A percentile compares a stretch with the other conserved stretches of the same genome.
These are phyloP conservation scores for Emergomyces africanus DNA, from an alignment of 2,329 filamentous ascomycete genomes.

Conservation along the genomic window DNA sequence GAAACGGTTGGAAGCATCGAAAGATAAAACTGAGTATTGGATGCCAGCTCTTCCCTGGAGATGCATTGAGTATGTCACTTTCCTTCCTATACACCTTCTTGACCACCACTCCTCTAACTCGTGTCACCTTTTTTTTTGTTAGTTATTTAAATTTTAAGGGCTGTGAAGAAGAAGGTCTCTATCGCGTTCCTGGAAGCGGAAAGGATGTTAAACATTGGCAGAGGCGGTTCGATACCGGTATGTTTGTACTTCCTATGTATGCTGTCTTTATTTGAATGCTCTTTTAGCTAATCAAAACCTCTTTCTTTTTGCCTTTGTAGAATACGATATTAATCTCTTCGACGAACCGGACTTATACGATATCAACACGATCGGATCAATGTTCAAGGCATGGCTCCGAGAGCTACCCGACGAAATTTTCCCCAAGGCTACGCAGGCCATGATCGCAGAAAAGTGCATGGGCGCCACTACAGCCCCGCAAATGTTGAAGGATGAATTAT, in stretches of 20 bases:
- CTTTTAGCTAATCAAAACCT: not conserved
- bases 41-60: constrained; percentile 94
- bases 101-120: not conserved
- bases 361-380: constrained; percentile 89
- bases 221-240: constrained; percentile 74
- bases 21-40: constrained; percentile 97
- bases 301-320: constrained; percentile 29
- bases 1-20: constrained; percentile 71
- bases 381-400: constrained; percentile 93
- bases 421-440: constrained; percentile 69
- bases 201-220: constrained; percentile 91
- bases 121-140: not conserved
- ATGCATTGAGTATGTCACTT: constrained; percentile 60
- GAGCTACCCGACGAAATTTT: constrained; percentile 92
- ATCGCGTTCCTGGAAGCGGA: constrained; percentile 81
- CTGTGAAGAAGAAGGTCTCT: constrained; percentile 85
- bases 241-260: constrained; percentile 9
- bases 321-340: constrained; percentile 81
- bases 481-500: constrained; percentile 78
- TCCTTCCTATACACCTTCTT: not conserved
- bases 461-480: constrained; percentile 72
- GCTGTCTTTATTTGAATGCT: not conserved
- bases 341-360: constrained; percentile 80
- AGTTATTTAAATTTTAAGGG: constrained; percentile 87
- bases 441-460: constrained; percentile 65